These are phyloP conservation scores for Neurospora africana DNA, from an alignment of 495 filamentous ascomycete species.

Conservation along the genomic window DNA sequence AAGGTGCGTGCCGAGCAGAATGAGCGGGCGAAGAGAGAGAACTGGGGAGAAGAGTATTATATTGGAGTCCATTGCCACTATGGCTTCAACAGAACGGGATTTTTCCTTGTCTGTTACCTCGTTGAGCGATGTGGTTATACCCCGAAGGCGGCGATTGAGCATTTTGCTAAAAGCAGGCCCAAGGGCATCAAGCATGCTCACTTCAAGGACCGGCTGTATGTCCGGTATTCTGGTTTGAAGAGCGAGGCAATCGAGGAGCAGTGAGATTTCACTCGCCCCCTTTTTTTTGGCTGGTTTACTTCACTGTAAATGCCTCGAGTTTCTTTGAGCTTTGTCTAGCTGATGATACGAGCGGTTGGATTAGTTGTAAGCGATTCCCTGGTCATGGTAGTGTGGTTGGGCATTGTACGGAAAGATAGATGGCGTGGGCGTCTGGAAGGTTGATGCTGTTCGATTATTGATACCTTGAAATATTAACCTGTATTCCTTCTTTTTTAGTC, in stretches of 20 bases:
- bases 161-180: conserved; percentile 61
- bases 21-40: conserved; percentile 26
- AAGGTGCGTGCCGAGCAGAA: conserved; percentile 45
- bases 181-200: conserved; percentile 84
- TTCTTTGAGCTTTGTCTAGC: neutral
- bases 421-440: neutral
- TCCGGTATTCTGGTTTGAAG: conserved; percentile 48
- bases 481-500: neutral
- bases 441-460: neutral
- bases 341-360: neutral
- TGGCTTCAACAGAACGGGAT: conserved; percentile 86
- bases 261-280: neutral
- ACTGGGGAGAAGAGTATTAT: conserved; percentile 30
- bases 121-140: conserved; percentile 67
- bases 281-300: neutral
- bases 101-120: conserved; percentile 82
- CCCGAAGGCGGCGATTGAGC: conserved; percentile 68
- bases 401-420: neutral
- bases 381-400: neutral
- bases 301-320: neutral
- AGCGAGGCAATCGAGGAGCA: neutral
- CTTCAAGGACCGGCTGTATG: conserved; percentile 77
- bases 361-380: neutral
- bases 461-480: neutral
- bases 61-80: conserved; percentile 94